These are phyloP conservation scores for Clohesyomyces aquaticus DNA, from an alignment of 495 filamentous ascomycete genomes.

Conservation along the genomic window DNA sequence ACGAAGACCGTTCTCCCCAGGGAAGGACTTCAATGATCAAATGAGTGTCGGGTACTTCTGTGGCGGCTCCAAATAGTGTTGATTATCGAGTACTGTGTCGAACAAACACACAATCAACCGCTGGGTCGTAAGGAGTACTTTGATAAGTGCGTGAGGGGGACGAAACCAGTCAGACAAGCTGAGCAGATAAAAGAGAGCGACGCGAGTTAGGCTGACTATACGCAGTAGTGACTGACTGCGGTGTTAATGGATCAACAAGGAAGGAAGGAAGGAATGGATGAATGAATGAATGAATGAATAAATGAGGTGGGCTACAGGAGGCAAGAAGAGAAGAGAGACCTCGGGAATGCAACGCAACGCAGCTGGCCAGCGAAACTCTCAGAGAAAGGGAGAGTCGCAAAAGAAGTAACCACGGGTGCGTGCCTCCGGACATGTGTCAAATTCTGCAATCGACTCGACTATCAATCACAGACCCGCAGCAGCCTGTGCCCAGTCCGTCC, in stretches of 20 bases:
- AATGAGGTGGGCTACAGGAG: background rate
- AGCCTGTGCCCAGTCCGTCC: too few relatives aligned
- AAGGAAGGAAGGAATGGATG: too few relatives aligned
- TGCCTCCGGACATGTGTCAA: too few relatives aligned
- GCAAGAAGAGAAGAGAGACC: background rate
- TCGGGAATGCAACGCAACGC: background rate
- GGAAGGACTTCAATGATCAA: background rate
- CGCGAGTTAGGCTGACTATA: background rate
- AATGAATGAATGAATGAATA: too few relatives aligned
- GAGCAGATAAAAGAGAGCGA: background rate
- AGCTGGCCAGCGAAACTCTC: background rate
- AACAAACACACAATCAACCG: background rate
- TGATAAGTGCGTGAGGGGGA: too few relatives aligned
- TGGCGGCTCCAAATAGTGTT: background rate
- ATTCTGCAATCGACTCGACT: too few relatives aligned
- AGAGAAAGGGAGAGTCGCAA: too few relatives aligned
- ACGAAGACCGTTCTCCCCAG: background rate
- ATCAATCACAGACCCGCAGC: too few relatives aligned
- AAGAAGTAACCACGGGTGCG: too few relatives aligned
- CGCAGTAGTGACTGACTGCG: background rate
- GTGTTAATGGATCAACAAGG: background rate
- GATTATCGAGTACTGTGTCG: background rate
- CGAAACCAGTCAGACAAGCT: background rate
- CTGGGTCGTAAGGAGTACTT: too few relatives aligned
- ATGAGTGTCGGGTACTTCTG: background rate